Evolutionary conservation across 2,329 filamentous ascomycete species (phyloP), one percentile per base, ranked within the genome.

Genomic region (Fusarium globosum): DNA sequence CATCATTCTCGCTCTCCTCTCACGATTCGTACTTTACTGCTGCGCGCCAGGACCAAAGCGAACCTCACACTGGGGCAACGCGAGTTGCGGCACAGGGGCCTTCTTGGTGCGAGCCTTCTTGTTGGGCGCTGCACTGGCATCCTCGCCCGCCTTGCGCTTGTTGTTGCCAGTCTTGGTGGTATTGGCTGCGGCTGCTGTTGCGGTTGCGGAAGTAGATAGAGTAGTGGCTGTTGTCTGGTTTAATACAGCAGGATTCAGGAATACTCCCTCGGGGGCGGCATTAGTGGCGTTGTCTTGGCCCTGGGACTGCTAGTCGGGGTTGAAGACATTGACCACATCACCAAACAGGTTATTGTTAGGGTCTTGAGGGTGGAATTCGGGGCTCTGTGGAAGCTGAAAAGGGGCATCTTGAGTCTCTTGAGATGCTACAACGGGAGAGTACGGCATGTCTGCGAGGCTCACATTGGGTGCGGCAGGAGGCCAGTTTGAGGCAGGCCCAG

Each of bases 81-180:
- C 35, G 18, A 68, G 36, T 42, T 60, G 26, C 7, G 28, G 21
- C 35, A 23, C 26, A 35, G 30, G 26, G 26, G 26, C 16, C 16
- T 36, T 49, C 33, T 30, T 30, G 33, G 65, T 69, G 49, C 56
- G 39, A 35, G 45, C 38, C 65, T 69, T 69, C 59, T 69, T 69
- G 23, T 46, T 58, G 21, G 58, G 33, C 11, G 6, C 30, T 11
- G 35, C 43, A 28, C 14, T n/a, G 4, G n/a, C n/a, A 21, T 39
- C 30, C 6, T 69, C 57, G 16, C 26, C 21, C 21, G 45, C 36
- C 45, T 69, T 69, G 35, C 65, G 65, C 65, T 69, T 69, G n/a
- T 39, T 63, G 43, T 41, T 12, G 9, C 65, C 28, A 18, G 52
- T 36, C n/a, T 46, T 56, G 43, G 65, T 13, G 21, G 53, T 41